Evolutionary conservation across 2,329 filamentous ascomycete genomes (phyloP).

Genomic region (Ploettnerulaceae sp.): DNA sequence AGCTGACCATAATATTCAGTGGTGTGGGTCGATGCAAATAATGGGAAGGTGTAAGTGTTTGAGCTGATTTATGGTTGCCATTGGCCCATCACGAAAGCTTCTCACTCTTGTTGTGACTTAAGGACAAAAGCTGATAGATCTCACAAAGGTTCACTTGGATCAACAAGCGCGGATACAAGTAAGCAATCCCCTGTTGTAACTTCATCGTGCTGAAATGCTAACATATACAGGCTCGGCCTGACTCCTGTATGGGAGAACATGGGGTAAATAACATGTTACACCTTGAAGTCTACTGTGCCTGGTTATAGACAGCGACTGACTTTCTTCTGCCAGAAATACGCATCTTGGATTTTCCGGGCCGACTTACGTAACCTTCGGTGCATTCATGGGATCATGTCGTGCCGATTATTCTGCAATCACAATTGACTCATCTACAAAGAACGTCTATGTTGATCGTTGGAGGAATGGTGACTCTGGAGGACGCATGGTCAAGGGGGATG

Average conservation of each 20-base stretch:
- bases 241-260: conserved; percentile 6
- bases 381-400: conserved; percentile 10
- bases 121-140: too few relatives aligned
- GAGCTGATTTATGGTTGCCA: too few relatives aligned
- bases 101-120: too few relatives aligned
- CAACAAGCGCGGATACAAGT: conserved; percentile 2
- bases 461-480: conserved; percentile 7
- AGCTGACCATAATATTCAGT: not conserved
- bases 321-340: conserved; percentile 4
- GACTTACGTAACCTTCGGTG: conserved; percentile 6
- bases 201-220: not conserved
- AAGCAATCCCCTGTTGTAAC: too few relatives aligned
- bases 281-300: too few relatives aligned
- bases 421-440: not conserved
- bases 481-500: conserved; percentile 7
- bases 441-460: not conserved
- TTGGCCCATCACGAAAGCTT: too few relatives aligned
- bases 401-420: conserved; percentile 2
- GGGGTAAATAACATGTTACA: not conserved
- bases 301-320: too few relatives aligned
- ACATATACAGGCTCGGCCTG: not conserved
- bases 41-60: not conserved
- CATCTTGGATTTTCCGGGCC: conserved; percentile 1
- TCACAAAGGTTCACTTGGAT: too few relatives aligned
- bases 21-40: conserved; percentile 1